Base-by-base conservation (phyloP, 148 eudicot genomes). In the Camellia sinensis region DNA sequence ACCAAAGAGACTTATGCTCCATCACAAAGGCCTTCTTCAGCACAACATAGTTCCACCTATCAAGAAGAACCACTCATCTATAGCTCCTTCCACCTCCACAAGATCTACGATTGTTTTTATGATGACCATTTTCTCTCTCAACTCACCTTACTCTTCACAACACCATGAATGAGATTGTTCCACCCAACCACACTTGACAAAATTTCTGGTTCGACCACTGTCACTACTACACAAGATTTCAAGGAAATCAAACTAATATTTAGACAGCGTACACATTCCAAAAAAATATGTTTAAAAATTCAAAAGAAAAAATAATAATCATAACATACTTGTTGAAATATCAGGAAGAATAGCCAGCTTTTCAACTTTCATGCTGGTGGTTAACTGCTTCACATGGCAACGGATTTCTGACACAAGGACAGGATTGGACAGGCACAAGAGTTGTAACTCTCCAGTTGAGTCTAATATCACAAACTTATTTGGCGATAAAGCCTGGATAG, bases 401-500 rank as follows among this genome's bases (percentile, higher is more conserved):
- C 73, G 80, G 71, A 59, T 59, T 76, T 82, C 88, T 53, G 83
- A 82, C 45, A 81, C 84, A 59, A 50, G 53, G 61, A 68, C 54
- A 50, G 87, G 54, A 82, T 43, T 82, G 12, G 88, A 78, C 19
- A 82, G 80, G 67, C 67, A 60, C 75, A 87, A 76, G 46, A 87
- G 79, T 80, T 95, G 94, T 73, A 90, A 76, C 73, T 83, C 80
- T 79, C 97, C 97, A 77, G 54, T 74, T 71, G 97, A 89, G 78
- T 93, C 93, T 81, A 89, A 82, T 78, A 93, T 80, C 83, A 95
- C 77, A 88, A 92, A 91, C 85, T 87, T 87, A 67, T 85, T 80
- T 40, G 81, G 83, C 37, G 94, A 89, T 81, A 95, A 80, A 70
- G 87, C 89, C 82, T 86, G 91, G 79, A 95, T 89, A 60, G 89